Evolutionary conservation across 306 rosid genomes (phyloP), one percentile per base, ranked within the genome.

Genomic region (Erythrophleum fordii): DNA sequence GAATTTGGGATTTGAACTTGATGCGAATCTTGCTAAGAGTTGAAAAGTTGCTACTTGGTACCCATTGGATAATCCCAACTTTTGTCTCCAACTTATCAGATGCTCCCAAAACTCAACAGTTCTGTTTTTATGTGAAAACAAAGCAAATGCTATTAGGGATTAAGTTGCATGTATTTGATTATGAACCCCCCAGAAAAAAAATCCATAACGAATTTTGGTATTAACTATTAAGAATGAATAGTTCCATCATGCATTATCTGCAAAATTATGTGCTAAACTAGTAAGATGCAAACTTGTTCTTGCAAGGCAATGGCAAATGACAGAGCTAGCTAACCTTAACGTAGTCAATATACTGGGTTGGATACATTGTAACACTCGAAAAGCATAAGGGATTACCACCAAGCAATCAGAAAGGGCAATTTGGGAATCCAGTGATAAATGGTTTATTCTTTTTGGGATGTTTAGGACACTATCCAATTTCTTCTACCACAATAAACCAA

Each of bases 11-110:
- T 76, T 73, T 31, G 77, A 76, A 84, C 67, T 62, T 61, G 71
- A 82, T 81, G 82, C 85, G 85, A 83, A 86, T 83, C 74, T 78
- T 73, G 70, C 42, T 46, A 56, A 75, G 71, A 61, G 53, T 65
- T 26, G 61, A 61, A 73, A 66, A 37, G 71, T 60, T 68, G 72
- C 75, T 78, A 78, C 78, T 58, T 75, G 61, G 8, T 79, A 28
- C 34, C 34, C 39, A 75, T 79, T 78, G 80, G 84, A 76, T 79
- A 61, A 86, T 56, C 80, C 22, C 61, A 55, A 31, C 55, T 35
- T 25, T 58, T 58, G 35, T 58, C 35, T 58, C 65, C 31, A 56
- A 11, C 65, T 58, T 58, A 23, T 25, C 65, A 58, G 65, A 58
- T 58, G 34, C 65, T 58, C 65, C 35, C 65, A 25, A 41, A 25